Evolutionary conservation across 2,329 filamentous ascomycete species (phyloP).

Genomic region (Lachnum nothofagi): DNA sequence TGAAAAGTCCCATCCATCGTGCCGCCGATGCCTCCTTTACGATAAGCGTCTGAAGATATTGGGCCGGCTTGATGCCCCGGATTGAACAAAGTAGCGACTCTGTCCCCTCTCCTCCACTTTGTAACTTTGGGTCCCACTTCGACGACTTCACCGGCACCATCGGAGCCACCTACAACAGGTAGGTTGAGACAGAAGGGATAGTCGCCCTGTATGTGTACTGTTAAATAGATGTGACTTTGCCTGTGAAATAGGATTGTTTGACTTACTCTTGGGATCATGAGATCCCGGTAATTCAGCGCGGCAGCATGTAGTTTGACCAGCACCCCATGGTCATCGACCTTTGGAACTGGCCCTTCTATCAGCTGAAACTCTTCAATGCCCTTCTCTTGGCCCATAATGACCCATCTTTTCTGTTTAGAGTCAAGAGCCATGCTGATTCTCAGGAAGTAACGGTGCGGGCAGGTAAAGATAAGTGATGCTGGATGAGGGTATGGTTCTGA

Average conservation of each 20-base stretch:
- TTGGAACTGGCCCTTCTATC: no score
- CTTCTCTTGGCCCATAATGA: no score
- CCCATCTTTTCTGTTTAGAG: no score
- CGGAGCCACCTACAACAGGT: neutral
- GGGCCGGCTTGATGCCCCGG: constrained; percentile 1
- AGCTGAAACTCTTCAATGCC: no score
- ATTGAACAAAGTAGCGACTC: neutral
- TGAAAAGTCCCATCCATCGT: constrained; percentile 33
- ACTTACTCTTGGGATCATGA: neutral
- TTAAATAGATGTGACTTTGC: neutral
- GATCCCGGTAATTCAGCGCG: neutral
- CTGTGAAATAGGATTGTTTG: neutral
- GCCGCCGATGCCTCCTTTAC: neutral
- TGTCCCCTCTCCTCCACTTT: neutral
- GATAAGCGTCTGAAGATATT: neutral
- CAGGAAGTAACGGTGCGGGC: no score
- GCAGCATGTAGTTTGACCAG: neutral
- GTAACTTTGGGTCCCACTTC: neutral
- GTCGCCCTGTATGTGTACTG: neutral
- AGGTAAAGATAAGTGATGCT: no score
- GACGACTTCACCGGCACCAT: constrained; percentile 2
- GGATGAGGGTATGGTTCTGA: no score
- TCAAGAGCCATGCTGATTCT: no score
- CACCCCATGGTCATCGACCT: neutral
- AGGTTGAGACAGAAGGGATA: neutral